phyloP scores from a whole-genome alignment of 78 protist genomes.

The Cavenderia fasciculata region DNA sequence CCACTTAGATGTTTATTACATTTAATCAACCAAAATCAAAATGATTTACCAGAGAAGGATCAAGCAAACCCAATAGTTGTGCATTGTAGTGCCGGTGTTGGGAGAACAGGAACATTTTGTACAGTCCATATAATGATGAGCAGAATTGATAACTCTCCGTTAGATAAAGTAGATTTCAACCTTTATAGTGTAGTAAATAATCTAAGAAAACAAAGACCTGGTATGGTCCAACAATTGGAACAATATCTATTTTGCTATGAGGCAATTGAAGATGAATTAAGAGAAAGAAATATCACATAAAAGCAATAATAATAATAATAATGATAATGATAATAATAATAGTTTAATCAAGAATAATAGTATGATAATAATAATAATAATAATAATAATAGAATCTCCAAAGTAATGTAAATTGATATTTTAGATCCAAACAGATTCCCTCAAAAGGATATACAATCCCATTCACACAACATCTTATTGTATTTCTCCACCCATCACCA shows the following conservation, averaged over 20 bases:
- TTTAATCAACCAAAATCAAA: conserved; percentile 51
- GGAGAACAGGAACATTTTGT: conserved; percentile 90
- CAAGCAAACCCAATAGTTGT: conserved; percentile 76
- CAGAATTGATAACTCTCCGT: conserved; percentile 6
- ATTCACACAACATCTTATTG: no score
- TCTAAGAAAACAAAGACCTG: conserved; percentile 81
- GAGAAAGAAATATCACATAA: conserved; percentile 6
- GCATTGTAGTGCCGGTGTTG: conserved; percentile 92
- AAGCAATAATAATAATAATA: neutral
- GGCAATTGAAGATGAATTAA: conserved; percentile 58
- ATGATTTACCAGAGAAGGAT: neutral
- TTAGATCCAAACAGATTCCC: no score
- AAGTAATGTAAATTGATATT: no score
- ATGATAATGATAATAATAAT: neutral
- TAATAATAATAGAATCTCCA: neutral
- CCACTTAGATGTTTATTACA: conserved; percentile 46
- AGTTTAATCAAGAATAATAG: neutral
- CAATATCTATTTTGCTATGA: conserved; percentile 73
- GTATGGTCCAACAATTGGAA: conserved; percentile 83
- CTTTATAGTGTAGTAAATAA: conserved; percentile 53
- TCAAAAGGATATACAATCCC: no score
- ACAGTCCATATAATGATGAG: conserved; percentile 77
- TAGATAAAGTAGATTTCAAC: conserved; percentile 51
- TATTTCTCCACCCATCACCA: no score
- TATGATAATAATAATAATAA: neutral